Conservation (phyloP, 257 asterid species). For the Solanum raphanifolium region DNA sequence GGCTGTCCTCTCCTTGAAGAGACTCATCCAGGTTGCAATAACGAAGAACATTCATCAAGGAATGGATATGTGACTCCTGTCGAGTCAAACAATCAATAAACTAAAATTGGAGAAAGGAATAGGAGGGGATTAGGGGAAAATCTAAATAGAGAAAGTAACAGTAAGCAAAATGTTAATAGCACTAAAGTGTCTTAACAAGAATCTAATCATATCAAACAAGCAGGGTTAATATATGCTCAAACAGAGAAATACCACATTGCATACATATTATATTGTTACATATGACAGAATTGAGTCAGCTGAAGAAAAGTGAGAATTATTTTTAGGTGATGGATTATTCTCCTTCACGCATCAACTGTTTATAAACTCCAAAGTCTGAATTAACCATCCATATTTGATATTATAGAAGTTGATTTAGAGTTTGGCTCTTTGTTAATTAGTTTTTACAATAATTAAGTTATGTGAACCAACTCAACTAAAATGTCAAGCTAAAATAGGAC, state of each 20-base stretch:
- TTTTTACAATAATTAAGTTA: not conserved
- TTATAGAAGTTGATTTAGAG: not conserved
- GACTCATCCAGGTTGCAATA: conserved; percentile 95
- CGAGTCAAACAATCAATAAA: conserved; percentile 3
- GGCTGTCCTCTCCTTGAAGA: conserved; percentile 79
- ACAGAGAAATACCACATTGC: not conserved
- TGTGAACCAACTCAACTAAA: not conserved
- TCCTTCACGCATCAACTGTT: not conserved
- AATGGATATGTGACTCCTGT: conserved; percentile 97
- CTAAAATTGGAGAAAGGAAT: not conserved
- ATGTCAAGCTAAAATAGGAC: not conserved
- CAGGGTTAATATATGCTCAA: not conserved
- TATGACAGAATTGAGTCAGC: not conserved
- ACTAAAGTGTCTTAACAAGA: not conserved
- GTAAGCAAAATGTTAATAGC: not conserved
- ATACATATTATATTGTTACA: not conserved
- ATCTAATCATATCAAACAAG: not conserved
- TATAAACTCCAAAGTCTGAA: not conserved
- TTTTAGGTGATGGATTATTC: not conserved
- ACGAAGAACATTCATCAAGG: conserved; percentile 96
- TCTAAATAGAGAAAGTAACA: not conserved
- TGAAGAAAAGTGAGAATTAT: not conserved
- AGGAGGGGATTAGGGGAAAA: not conserved
- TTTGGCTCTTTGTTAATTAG: not conserved
- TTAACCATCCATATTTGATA: not conserved